A percentile compares a stretch with the other conserved stretches of the same genome.
Evolutionary conservation across 176 grass and related monocot genomes (phyloP).

Genomic region (Aegilops longissima): DNA sequence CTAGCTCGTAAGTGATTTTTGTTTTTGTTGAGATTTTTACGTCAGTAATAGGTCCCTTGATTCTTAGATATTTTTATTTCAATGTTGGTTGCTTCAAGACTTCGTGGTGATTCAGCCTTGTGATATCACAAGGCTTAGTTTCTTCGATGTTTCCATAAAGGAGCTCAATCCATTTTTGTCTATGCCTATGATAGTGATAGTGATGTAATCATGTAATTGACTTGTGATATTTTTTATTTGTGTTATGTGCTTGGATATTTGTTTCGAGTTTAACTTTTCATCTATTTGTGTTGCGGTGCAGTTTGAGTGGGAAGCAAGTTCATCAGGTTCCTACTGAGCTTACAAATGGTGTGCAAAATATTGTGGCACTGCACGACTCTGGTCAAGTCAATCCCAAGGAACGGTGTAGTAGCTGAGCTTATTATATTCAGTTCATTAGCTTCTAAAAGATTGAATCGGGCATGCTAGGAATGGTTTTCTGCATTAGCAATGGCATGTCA

Average conservation of each 20-base stretch:
- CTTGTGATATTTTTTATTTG: constrained; percentile 17
- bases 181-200: neutral
- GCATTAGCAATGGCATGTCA: neutral
- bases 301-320: constrained; percentile 93
- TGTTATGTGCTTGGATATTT: constrained; percentile 4
- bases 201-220: constrained; percentile 19
- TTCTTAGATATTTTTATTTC: neutral
- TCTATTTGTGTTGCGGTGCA: constrained; percentile 47
- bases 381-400: constrained; percentile 91
- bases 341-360: constrained; percentile 81
- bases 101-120: constrained; percentile 10
- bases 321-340: constrained; percentile 65
- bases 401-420: constrained; percentile 38
- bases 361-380: constrained; percentile 81
- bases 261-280: constrained; percentile 2
- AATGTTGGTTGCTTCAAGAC: constrained; percentile 1
- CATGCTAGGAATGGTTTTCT: constrained; percentile 17
- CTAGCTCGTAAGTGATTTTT: constrained; percentile 11
- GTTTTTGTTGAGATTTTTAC: neutral
- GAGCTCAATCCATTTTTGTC: constrained; percentile 3
- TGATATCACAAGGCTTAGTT: constrained; percentile 4
- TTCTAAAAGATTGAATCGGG: constrained; percentile 15
- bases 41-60: neutral
- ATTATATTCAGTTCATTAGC: constrained; percentile 24
- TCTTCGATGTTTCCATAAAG: neutral